phyloP scores from a whole-genome alignment of 768 basidiomycete species.

The Lentinula detonsa region DNA sequence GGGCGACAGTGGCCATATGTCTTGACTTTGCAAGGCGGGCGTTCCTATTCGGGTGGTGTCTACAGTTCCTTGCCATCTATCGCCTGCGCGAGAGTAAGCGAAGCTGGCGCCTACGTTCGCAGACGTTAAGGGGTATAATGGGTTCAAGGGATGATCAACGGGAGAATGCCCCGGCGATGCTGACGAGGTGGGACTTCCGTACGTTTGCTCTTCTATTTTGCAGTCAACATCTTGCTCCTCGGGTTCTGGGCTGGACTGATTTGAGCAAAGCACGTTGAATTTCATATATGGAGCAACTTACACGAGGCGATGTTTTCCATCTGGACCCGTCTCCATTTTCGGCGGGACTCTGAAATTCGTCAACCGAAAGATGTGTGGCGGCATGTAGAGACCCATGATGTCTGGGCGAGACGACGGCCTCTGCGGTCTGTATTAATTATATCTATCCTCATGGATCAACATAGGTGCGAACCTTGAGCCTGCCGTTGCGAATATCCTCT shows the following conservation, averaged over 20 bases:
- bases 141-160: slow-evolving; percentile 25
- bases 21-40: background rate
- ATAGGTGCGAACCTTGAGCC: slow-evolving; percentile 39
- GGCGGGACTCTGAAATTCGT: slow-evolving; percentile 84
- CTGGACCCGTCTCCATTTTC: slow-evolving; percentile 66
- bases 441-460: background rate
- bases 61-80: slow-evolving; percentile 1
- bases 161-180: slow-evolving; percentile 23
- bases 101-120: slow-evolving; percentile 3
- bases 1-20: slow-evolving; percentile 1
- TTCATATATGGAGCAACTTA: slow-evolving; percentile 26
- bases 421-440: slow-evolving; percentile 21
- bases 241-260: slow-evolving; percentile 26
- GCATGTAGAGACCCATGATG: slow-evolving; percentile 68
- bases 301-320: slow-evolving; percentile 63
- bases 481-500: slow-evolving; percentile 68
- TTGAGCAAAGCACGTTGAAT: background rate
- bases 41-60: background rate
- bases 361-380: slow-evolving; percentile 69
- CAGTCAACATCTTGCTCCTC: slow-evolving; percentile 43
- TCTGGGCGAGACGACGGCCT: slow-evolving; percentile 66
- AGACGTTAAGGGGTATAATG: slow-evolving; percentile 24
- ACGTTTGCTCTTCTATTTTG: slow-evolving; percentile 42
- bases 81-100: background rate
- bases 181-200: slow-evolving; percentile 33